Base-by-base conservation (phyloP, 441 rosid species). In the Pelargonium australe region DNA sequence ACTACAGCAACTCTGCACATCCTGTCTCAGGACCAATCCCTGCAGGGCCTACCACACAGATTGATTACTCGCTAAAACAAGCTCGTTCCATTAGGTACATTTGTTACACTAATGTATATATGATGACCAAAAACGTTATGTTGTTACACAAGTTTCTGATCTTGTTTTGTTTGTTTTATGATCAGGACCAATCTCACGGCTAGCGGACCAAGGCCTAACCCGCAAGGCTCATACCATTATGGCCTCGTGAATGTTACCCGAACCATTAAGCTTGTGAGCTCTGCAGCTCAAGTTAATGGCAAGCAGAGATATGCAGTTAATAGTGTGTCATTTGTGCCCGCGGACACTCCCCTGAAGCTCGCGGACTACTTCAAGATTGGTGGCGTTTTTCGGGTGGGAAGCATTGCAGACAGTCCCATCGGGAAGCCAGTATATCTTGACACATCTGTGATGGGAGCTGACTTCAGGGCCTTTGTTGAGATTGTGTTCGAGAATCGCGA, bases 31-130 rank as follows among this genome's bases (percentile, higher is more conserved):
- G 97, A 63, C 87, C 83, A 9, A 23, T 82, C 65, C 99, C 98
- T 0, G 85, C 89, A 44, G 97, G 92, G 51, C 98, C 99, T 7
- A 86, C 97, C 64, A 81, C 82, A 65, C 84, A 87, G 69, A 41
- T 92, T 14, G 95, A 83, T 67, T 92, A 92, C 92, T 95, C 99
- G 10, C 78, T 95, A 64, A 87, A 86, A 77, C 99, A 95, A 80
- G 98, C 98, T 40, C 95, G 96, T 58, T 82, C 96, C 17, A 84
- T 95, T 63, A 89, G 97, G 98, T 90, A 77, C 23, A 40, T 49
- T 25, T 11, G 41, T 25, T 11, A 23, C 40, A 23, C 31, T 14
- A 40, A 6, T 40, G 10, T 40, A 40, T 1, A 34, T 40, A 34
- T 40, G 1, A 7, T 40, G 43, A 7, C 9, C 8, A 40, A 7